Percentiles rank a stretch among this genome's conserved stretches.
Evolutionary conservation across 768 basidiomycete genomes (phyloP).

Genomic region (Calvatia gigantea): DNA sequence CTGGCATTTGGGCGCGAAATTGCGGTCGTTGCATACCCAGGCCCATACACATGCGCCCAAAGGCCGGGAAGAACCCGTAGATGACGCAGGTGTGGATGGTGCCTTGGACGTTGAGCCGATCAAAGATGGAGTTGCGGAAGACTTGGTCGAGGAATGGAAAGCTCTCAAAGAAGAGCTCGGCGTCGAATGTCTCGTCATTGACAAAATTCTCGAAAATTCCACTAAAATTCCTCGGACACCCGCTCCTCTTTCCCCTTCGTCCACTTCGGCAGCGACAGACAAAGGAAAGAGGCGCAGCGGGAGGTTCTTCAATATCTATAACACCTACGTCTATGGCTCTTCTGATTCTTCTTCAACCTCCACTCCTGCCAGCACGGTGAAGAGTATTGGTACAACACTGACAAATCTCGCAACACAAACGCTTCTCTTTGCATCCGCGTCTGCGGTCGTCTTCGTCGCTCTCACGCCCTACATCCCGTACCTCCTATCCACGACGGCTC

Average conservation of each 20-base stretch:
- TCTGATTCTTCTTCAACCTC: conserved; percentile 28
- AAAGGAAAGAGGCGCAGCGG: conserved; percentile 32
- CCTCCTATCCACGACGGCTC: conserved; percentile 36
- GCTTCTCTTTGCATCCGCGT: conserved; percentile 58
- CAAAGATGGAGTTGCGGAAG: conserved; percentile 59
- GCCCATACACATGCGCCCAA: neutral
- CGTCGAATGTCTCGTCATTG: conserved; percentile 72
- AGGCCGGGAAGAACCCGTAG: neutral
- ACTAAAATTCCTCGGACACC: conserved; percentile 17
- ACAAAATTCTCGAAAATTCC: conserved; percentile 54
- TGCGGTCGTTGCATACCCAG: conserved; percentile 18
- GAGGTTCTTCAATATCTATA: conserved; percentile 85
- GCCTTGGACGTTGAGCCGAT: conserved; percentile 14
- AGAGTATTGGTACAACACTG: conserved; percentile 3
- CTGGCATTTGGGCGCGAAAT: conserved; percentile 63
- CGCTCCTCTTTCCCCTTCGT: conserved; percentile 2
- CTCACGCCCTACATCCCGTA: conserved; percentile 54
- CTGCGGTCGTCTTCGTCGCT: conserved; percentile 57
- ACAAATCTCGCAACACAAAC: conserved; percentile 40
- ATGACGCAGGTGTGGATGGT: neutral
- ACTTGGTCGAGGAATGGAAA: conserved; percentile 73
- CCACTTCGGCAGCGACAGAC: conserved; percentile 14
- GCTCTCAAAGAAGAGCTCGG: conserved; percentile 78
- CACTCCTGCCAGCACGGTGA: neutral
- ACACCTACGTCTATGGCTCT: conserved; percentile 55